Conservation (phyloP, 1,139 yeast genomes). For the Geotrichum bryndzae region DNA sequence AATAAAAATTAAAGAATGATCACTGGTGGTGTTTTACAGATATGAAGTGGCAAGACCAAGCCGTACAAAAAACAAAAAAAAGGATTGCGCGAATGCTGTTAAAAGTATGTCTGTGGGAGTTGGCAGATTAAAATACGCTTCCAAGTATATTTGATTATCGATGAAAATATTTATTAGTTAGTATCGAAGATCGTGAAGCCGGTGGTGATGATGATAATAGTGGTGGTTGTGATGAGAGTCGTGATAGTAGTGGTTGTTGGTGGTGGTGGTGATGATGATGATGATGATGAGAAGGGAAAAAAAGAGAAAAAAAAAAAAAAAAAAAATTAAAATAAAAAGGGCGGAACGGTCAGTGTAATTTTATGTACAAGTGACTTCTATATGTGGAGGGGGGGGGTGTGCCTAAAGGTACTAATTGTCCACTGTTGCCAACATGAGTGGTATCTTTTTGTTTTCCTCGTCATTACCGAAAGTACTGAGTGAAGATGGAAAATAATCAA, state of each 20-base stretch:
- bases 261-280: neutral
- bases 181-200: neutral
- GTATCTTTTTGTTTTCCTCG: too few species aligned
- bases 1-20: slow-evolving; percentile 1
- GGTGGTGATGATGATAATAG: neutral
- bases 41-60: neutral
- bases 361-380: neutral
- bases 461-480: too few species aligned
- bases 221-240: neutral
- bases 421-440: neutral
- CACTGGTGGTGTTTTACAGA: neutral
- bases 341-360: neutral
- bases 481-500: too few species aligned
- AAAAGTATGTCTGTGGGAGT: neutral
- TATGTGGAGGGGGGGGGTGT: neutral
- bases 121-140: neutral
- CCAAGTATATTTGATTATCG: too few species aligned
- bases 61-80: too few species aligned
- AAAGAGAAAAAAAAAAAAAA: slow-evolving; percentile 4
- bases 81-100: too few species aligned
- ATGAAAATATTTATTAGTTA: too few species aligned
- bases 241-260: neutral
- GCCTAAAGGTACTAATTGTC: neutral
- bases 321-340: neutral
- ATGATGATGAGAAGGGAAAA: neutral